Base-by-base conservation (phyloP, 331 rosid species). In the Dryas integrifolia region DNA sequence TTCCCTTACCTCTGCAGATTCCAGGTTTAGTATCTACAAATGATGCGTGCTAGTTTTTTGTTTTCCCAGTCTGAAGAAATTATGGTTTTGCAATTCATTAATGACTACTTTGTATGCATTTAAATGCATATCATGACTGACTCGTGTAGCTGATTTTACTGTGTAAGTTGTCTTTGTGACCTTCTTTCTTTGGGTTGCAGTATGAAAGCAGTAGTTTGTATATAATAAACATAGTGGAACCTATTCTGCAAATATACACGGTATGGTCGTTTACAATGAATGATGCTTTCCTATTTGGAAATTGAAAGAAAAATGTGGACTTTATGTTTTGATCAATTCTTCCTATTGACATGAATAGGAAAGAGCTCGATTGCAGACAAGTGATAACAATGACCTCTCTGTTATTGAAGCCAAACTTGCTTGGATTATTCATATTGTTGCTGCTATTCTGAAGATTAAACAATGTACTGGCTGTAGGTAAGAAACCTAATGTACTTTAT, bases 1-100 rank as follows among this genome's bases (percentile, higher is more conserved):
- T 92, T 95, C 73, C 97, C 99, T 9, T 84, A 89, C 83, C 88
- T 95, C 58, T 88, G 99, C 81, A 86, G 97, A 87, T 95, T 92
- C 80, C 99, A 92, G 97, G 99, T 95, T 74, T 60, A 68, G 66
- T 73, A 43, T 69, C 53, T 73, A 70, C 57, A 16, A 21, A 6
- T 58, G 55, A 43, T 48, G 40, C 51, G 49, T 48, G 21, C 3
- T 81, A 67, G n/a, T 59, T 64, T 10, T 26, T 5, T 65, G 52
- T 79, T 43, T 30, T 30, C 3, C 35, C 67, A 69, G 11, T 45
- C 48, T 62, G 67, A 65, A 15, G 48, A 66, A 47, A 59, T 24
- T 24, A 39, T 39, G 39, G 53, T 26, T 44, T 58, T 68, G 8
- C 6, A 21, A 9, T 26, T 53, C 0, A 41, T 38, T 10, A 67